Evolutionary conservation across 306 rosid genomes (phyloP).

Genomic region (Albizia julibrissin): DNA sequence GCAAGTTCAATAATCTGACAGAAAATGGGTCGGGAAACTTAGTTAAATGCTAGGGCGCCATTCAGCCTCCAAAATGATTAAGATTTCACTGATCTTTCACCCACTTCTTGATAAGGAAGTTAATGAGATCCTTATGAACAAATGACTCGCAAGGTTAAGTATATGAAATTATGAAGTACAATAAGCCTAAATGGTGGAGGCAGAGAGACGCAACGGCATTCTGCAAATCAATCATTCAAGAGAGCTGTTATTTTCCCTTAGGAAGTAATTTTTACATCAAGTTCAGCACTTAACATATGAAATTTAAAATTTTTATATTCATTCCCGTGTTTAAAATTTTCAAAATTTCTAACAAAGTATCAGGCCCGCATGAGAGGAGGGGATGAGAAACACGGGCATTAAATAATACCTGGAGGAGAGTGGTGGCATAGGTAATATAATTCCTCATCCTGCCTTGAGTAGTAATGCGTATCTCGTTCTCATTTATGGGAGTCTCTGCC

Average conservation of each 20-base stretch:
- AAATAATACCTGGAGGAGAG: slow-evolving; percentile 68
- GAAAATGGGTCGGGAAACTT: not conserved
- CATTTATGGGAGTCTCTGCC: slow-evolving; percentile 63
- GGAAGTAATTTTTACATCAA: not conserved
- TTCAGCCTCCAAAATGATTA: not conserved
- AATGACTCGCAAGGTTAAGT: not conserved
- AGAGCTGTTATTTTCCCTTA: not conserved
- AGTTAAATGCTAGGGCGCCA: not conserved
- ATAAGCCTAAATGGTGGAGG: not conserved
- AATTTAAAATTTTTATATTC: not conserved
- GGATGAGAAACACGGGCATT: not conserved
- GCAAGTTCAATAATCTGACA: not conserved
- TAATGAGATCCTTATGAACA: not conserved
- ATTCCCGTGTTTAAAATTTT: not conserved
- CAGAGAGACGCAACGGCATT: not conserved
- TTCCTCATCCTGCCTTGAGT: slow-evolving; percentile 88
- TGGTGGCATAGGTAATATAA: slow-evolving; percentile 86
- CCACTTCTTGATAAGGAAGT: not conserved
- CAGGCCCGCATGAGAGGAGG: not conserved
- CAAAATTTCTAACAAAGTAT: not conserved
- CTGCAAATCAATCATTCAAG: not conserved
- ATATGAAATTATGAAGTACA: not conserved
- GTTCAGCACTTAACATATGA: not conserved
- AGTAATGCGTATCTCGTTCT: slow-evolving; percentile 91
- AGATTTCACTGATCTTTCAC: not conserved